Evolutionary conservation across 345 rosid genomes (phyloP), one percentile per base, ranked within the genome.

Genomic region (Pistacia atlantica): DNA sequence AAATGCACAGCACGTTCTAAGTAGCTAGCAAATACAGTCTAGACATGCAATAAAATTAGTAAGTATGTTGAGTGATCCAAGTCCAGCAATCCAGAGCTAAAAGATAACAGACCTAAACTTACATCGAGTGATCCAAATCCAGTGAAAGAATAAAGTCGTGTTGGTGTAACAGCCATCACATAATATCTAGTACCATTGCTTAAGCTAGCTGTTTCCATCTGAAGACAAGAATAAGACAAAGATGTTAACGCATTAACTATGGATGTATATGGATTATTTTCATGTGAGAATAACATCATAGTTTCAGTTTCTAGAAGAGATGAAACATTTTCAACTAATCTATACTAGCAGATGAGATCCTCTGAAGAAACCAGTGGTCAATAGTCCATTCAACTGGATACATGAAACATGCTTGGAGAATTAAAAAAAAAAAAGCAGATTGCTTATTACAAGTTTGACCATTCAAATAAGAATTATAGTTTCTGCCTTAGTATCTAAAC

Each of bases 131-230:
- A 85, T 84, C 99, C 95, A 83, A 92, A 87, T 75, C 99, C 99
- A 46, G 99, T 96, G 77, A 88, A 96, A 20, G 99, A 93, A 86
- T 96, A 96, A 76, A 93, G 94, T 42, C 98, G 87, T 42, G 99
- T 96, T 49, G 98, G 99, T 83, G 98, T 94, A 67, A 96, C 97
- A 80, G 95, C 99, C 99, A 96, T 96, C 95, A 96, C 91, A 80
- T 93, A 96, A 83, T 88, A 93, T 83, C 98, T 90, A 77, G 92
- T 91, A 76, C 94, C 97, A 66, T 78, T 83, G 83, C 83, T 83
- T 72, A 89, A 67, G 79, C 55, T 90, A 74, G 99, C 93, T 42
- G 95, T 90, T 87, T 96, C 99, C 97, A 96, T 93, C 99, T 96
- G 83, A 46, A 68, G 68, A 74, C 3, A 79, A 55, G 71, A 79